Evolutionary conservation across 2,329 filamentous ascomycete species (phyloP).

Genomic region (Fusarium praegraminearum): DNA sequence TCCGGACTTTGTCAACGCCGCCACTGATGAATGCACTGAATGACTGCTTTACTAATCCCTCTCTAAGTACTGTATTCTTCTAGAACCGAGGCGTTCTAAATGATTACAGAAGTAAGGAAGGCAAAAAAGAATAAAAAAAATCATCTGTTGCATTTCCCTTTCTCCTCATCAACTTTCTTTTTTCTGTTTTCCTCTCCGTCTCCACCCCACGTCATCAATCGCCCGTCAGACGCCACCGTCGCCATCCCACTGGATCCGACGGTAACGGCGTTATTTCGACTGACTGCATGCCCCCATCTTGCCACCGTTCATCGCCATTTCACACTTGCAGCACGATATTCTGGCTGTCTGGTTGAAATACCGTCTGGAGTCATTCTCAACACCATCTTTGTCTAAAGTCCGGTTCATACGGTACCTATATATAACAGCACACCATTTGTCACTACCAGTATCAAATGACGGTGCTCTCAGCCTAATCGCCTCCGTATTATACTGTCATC

Average conservation of each 20-base stretch:
- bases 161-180: conserved; percentile 8
- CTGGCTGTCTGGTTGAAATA: background rate
- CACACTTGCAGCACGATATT: background rate
- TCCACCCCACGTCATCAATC: conserved; percentile 42
- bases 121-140: background rate
- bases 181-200: conserved; percentile 2
- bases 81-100: background rate
- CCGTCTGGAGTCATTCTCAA: background rate
- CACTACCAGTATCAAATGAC: background rate
- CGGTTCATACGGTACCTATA: background rate
- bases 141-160: background rate
- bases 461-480: background rate
- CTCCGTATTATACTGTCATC: conserved; percentile 1
- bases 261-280: conserved; percentile 31
- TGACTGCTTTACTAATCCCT: conserved; percentile 10
- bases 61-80: background rate
- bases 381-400: background rate
- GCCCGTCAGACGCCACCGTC: conserved; percentile 43
- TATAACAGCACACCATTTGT: background rate
- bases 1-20: conserved; percentile 10
- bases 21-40: background rate
- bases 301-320: conserved; percentile 34
- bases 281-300: conserved; percentile 17
- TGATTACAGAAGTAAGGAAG: background rate
- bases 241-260: conserved; percentile 33